Evolutionary conservation across 2,329 filamentous ascomycete species (phyloP), one percentile per base, ranked within the genome.

Genomic region (Davidsoniella australis): DNA sequence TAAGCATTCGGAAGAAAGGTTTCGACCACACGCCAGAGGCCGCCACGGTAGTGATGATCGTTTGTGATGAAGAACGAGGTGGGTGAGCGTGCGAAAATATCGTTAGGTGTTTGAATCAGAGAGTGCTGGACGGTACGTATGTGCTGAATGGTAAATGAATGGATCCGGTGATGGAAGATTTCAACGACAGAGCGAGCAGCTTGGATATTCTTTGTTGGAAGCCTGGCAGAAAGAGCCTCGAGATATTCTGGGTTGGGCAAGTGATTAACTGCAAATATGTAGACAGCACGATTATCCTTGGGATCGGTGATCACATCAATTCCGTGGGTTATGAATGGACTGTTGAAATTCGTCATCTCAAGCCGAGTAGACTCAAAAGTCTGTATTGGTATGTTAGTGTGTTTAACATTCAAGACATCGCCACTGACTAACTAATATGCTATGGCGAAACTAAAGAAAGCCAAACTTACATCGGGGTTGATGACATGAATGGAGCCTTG

Each of bases 241-340:
- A 59, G 57, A 18, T 65, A 67, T 0, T 63, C 63, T 0, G 65
- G 63, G 50, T 76, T 70, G 0, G 75, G 70, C 1, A 71, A 55
- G 49, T 80, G 77, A 54, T 80, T 80, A 45, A 80, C 59, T 0
- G 72, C 75, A 48, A 74, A 75, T 42, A 80, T 72, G 55, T 76
- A 80, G 5, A 80, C 69, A 0, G 71, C 61, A 1, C 63, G 57
- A 2, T 60, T 36, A 2, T 56, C 56, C 2, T 66, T 56, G 0
- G 66, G 68, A 53, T 78, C 73, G 2, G 64, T 58, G n/a, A 76
- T 65, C 5, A 80, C 64, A 51, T 76, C 74, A 53, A 80, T 75
- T 1, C 76, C 76, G 54, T 80, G 76, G 0, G 76, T 76, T 5
- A 72, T 57, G 45, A 79, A 77, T 0, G 73, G 65, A 0, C 66